phyloP scores from a whole-genome alignment of 805 yeast genomes.

The Saccharomycopsis fibuligera region DNA sequence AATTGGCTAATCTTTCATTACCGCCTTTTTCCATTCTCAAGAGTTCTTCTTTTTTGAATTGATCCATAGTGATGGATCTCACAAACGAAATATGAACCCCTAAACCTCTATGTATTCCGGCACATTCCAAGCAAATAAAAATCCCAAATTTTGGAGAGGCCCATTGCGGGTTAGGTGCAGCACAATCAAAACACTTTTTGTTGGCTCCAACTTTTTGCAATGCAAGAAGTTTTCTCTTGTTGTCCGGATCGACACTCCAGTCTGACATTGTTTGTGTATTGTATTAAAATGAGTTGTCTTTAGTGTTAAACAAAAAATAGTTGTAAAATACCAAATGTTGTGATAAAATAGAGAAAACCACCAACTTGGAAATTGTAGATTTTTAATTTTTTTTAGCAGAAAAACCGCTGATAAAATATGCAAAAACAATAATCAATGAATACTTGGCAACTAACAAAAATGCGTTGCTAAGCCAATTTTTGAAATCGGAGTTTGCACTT shows the following conservation, averaged over 20 bases:
- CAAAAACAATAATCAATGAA: too few relatives aligned
- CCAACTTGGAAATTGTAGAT: too few relatives aligned
- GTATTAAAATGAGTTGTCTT: too few relatives aligned
- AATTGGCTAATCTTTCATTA: slow-evolving; percentile 65
- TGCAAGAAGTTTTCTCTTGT: slow-evolving; percentile 68
- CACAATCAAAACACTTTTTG: slow-evolving; percentile 89
- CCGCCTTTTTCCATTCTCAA: slow-evolving; percentile 93
- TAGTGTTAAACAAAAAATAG: too few relatives aligned
- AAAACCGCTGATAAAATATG: too few relatives aligned
- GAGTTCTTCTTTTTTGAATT: slow-evolving; percentile 89
- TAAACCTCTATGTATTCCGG: slow-evolving; percentile 90
- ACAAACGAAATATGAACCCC: slow-evolving; percentile 98
- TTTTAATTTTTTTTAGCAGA: too few relatives aligned
- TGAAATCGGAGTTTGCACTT: too few relatives aligned
- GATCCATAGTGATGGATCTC: slow-evolving; percentile 96
- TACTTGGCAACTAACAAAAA: too few relatives aligned
- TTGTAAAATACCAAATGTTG: too few relatives aligned
- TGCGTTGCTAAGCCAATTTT: too few relatives aligned
- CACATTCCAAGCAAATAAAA: slow-evolving; percentile 95
- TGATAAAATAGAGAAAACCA: too few relatives aligned
- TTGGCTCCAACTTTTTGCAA: slow-evolving; percentile 79
- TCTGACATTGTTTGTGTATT: too few relatives aligned
- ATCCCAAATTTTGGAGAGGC: slow-evolving; percentile 98
- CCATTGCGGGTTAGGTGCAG: slow-evolving; percentile 98
- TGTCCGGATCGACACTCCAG: slow-evolving; percentile 92